phyloP scores from a whole-genome alignment of 345 rosid species.

The Euphorbia lathyris region DNA sequence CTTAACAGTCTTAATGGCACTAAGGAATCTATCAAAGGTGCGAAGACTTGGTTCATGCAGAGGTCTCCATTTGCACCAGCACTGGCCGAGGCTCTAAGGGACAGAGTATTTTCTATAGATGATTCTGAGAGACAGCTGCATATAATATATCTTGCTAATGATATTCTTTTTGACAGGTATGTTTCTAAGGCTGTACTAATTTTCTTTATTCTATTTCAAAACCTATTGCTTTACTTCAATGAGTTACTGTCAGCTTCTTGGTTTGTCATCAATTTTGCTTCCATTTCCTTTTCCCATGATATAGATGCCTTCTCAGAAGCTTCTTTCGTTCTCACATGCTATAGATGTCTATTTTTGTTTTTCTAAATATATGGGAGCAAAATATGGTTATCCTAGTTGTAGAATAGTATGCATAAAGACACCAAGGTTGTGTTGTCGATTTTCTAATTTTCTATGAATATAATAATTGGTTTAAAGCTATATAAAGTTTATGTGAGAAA shows the following conservation, averaged over 20 bases:
- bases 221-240: not conserved
- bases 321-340: not conserved
- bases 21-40: constrained; percentile 95
- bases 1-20: constrained; percentile 84
- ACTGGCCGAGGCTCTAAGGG: constrained; percentile 85
- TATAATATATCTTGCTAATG: constrained; percentile 87
- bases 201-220: not conserved
- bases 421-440: not conserved
- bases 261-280: not conserved
- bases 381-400: not conserved
- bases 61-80: constrained; percentile 94
- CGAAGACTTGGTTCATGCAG: constrained; percentile 99
- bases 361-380: not conserved
- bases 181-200: constrained; percentile 8
- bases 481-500: no score
- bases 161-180: constrained; percentile 97
- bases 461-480: no score
- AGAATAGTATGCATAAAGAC: not conserved
- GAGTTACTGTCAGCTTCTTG: not conserved
- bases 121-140: constrained; percentile 96
- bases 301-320: not conserved
- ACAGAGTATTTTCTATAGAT: constrained; percentile 74
- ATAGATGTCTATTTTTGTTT: not conserved
- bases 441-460: not conserved
- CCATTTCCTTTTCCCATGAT: not conserved